phyloP scores from a whole-genome alignment of 139 green algal species.

The Auxenochlorella protothecoides region DNA sequence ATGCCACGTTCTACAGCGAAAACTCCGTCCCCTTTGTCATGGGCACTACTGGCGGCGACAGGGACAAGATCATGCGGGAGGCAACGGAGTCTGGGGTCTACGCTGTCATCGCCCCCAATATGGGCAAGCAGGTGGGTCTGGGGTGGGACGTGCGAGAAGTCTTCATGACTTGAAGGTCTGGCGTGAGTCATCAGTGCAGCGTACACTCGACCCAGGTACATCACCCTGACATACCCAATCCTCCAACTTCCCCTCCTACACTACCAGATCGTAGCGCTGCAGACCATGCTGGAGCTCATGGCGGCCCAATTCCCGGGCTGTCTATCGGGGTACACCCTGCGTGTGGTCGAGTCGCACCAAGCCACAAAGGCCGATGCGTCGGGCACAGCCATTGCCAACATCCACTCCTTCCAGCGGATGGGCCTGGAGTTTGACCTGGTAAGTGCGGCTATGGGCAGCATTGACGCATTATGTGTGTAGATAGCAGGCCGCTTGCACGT shows the following conservation, averaged over 20 bases:
- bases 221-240: too few relatives aligned
- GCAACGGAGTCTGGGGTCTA: slow-evolving; percentile 49
- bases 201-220: too few relatives aligned
- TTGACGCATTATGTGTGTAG: too few relatives aligned
- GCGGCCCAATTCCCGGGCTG: slow-evolving; percentile 85
- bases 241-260: too few relatives aligned
- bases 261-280: slow-evolving; percentile 57
- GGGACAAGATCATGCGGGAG: slow-evolving; percentile 56
- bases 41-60: slow-evolving; percentile 94
- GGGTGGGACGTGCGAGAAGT: too few relatives aligned
- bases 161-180: too few relatives aligned
- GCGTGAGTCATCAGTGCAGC: too few relatives aligned
- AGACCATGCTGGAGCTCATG: slow-evolving; percentile 90
- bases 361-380: slow-evolving; percentile 91
- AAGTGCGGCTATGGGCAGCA: background rate
- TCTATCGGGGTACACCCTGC: slow-evolving; percentile 85
- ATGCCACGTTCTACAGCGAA: slow-evolving; percentile 75
- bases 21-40: slow-evolving; percentile 92
- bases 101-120: slow-evolving; percentile 95
- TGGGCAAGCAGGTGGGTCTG: slow-evolving; percentile 87
- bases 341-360: slow-evolving; percentile 92
- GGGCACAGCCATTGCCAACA: slow-evolving; percentile 83
- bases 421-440: slow-evolving; percentile 62
- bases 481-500: too few relatives aligned
- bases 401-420: slow-evolving; percentile 77